Base-by-base conservation (phyloP, 2,329 filamentous ascomycete genomes). In the Sporothrix dimorphospora region DNA sequence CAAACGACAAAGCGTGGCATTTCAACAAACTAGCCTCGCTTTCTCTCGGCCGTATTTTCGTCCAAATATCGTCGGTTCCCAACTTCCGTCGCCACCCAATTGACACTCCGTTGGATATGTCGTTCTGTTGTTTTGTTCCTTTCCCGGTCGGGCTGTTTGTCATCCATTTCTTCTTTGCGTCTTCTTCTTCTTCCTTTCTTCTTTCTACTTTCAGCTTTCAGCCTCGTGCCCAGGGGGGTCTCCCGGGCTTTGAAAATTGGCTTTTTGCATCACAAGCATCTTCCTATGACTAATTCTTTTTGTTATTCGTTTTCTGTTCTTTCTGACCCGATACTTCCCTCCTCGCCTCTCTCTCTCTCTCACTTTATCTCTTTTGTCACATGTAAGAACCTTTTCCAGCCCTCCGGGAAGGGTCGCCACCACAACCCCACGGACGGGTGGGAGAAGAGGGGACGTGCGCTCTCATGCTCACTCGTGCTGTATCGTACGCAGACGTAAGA, bases 361-460 rank as follows among this genome's bases (percentile, higher is more conserved):
- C 12, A 45, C 34, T 24, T 14, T 42, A n/a, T 34, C 12, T 40
- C n/a, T 45, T 21, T 45, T 38, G 14, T 6, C 30, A 16, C 19
- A n/a, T 27, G 61, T 65, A 12, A 47, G 61, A 65, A 65, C 61
- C 40, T 65, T 65, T 47, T 65, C 61, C 61, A 65, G 40, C 24
- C 61, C 40, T 21, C 42, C 61, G 61, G 61, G 42, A 47, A 27
- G 21, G 3, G 21, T 19, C 6, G 3, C 11, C 40, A 61, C 21
- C 7, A 27, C n/a, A 30, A 65, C 19, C 21, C 12, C 24, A 30
- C 21, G 1, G 12, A 65, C 21, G 40, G 38, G 9, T 4, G 4
- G 5, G 16, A 14, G 40, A 11, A 45, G 9, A 11, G 42, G 57
- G 57, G n/a, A 63, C 34, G 34, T 63, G 57, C 57, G 34, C n/a